Evolutionary conservation across 805 yeast species (phyloP).

Genomic region (Yarrowia sp.): DNA sequence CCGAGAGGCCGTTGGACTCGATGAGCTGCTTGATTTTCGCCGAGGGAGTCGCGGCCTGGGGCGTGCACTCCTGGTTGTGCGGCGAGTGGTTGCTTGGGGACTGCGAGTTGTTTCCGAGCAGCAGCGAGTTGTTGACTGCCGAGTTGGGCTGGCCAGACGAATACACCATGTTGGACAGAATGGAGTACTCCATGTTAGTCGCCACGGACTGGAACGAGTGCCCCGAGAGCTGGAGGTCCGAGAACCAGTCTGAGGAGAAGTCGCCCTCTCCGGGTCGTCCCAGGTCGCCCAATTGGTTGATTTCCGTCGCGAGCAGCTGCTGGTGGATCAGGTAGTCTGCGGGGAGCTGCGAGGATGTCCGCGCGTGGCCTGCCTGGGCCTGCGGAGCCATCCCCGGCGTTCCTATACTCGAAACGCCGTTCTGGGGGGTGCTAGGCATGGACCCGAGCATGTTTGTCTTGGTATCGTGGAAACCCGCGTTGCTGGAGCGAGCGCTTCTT

Average conservation of each 20-base stretch:
- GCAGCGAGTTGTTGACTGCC: not conserved
- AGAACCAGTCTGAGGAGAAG: constrained; percentile 24
- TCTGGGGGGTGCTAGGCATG: not conserved
- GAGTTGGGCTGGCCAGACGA: not conserved
- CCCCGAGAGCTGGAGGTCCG: constrained; percentile 17
- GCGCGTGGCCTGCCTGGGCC: not conserved
- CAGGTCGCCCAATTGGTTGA: constrained; percentile 14
- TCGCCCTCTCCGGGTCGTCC: constrained; percentile 11
- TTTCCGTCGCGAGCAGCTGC: constrained; percentile 24
- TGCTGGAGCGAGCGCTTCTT: not conserved
- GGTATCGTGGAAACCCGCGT: not conserved
- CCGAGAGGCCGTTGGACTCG: constrained; percentile 15
- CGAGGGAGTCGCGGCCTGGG: not conserved
- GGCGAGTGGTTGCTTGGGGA: constrained; percentile 15
- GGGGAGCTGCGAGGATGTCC: not conserved
- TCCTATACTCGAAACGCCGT: not conserved
- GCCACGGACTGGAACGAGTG: constrained; percentile 38
- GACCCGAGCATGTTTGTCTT: not conserved
- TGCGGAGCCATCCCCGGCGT: not conserved
- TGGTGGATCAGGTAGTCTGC: constrained; percentile 15
- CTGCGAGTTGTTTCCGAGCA: constrained; percentile 19
- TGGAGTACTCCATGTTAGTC: constrained; percentile 40
- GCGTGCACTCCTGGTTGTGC: constrained; percentile 9
- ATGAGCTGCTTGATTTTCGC: constrained; percentile 17
- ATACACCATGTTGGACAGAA: constrained; percentile 38